Evolutionary conservation across 495 filamentous ascomycete species (phyloP), one percentile per base, ranked within the genome.

Genomic region (Friedmanniomyces endolithicus): DNA sequence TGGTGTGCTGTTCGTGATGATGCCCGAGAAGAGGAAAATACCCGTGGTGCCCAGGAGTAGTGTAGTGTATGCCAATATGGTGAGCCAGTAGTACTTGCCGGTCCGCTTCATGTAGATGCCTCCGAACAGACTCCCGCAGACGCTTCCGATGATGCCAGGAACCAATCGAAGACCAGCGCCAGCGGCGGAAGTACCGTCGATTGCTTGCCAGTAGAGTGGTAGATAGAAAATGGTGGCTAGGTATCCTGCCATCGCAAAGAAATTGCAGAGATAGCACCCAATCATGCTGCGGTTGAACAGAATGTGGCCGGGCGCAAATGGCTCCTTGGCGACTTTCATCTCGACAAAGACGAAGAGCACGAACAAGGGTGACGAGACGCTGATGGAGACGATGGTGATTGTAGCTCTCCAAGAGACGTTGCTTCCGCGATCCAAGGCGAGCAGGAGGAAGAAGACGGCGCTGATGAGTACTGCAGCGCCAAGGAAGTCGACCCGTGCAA

Each of bases 221-320:
- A 92, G 70, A 63, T 86, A 88, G 73, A 90, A 95, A 0, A 86
- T 54, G 6, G 72, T 65, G 0, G 77, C 74, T 56, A 90, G 70
- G 70, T 82, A 83, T 8, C 75, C 81, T 7, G 73, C 80, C 51
- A 88, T 79, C 41, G 78, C 77, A 68, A 89, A 88, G 71, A 90
- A 87, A 63, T 90, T 88, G 64, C 82, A 80, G 22, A 81, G 64
- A 58, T 84, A 90, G 56, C 76, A 76, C 1, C 86, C 77, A 49
- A 89, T 69, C 31, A 90, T 75, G 1, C 76, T 75, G 16, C 78
- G 70, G 64, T 85, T 75, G 62, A 90, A 84, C 54, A 94, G 85
- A 56, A 94, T 82, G 50, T 81, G 86, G 8, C 81, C 77, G 0
- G 88, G 88, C 1, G 87, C 87, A 56, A 92, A 90, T 6, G 88